A percentile compares a stretch with the other conserved stretches of the same genome.
Conservation (phyloP, 2,329 filamentous ascomycete species). For the Aspergillus luchuensis region DNA sequence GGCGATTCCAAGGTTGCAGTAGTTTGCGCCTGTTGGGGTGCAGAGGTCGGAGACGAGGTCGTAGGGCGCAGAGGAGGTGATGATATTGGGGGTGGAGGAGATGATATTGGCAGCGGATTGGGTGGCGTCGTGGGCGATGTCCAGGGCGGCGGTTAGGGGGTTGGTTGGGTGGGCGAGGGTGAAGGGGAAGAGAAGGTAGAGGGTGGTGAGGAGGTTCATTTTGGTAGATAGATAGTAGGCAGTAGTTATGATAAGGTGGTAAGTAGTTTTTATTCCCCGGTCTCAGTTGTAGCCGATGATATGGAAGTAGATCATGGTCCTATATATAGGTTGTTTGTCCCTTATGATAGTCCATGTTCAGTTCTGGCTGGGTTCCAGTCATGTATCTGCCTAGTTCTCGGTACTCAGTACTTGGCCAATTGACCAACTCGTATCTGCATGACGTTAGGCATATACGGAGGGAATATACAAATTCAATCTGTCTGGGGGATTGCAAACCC, state of each 20-base stretch:
- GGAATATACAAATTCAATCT: neutral
- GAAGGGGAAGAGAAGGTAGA: neutral
- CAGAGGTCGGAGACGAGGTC: neutral
- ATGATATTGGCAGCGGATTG: neutral
- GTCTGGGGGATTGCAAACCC: neutral
- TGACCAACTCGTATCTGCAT: too few species aligned
- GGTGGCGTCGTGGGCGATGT: neutral
- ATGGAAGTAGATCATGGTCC: too few species aligned
- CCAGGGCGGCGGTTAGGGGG: neutral
- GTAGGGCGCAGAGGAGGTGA: neutral
- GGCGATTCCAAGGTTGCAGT: conserved; percentile 5
- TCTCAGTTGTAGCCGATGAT: too few species aligned
- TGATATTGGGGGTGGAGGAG: neutral
- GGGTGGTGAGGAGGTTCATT: neutral
- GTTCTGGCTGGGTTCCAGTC: too few species aligned
- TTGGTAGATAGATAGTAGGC: neutral
- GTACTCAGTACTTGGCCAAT: neutral
- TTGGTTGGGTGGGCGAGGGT: neutral
- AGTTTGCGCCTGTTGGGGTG: neutral
- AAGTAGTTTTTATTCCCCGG: neutral
- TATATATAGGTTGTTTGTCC: too few species aligned
- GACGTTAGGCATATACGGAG: neutral
- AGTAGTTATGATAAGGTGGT: neutral
- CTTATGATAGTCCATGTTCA: too few species aligned
- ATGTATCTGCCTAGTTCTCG: neutral